Evolutionary conservation across 129 eudicot genomes (phyloP), one percentile per base, ranked within the genome.

Genomic region (Pulicaria dysenterica): DNA sequence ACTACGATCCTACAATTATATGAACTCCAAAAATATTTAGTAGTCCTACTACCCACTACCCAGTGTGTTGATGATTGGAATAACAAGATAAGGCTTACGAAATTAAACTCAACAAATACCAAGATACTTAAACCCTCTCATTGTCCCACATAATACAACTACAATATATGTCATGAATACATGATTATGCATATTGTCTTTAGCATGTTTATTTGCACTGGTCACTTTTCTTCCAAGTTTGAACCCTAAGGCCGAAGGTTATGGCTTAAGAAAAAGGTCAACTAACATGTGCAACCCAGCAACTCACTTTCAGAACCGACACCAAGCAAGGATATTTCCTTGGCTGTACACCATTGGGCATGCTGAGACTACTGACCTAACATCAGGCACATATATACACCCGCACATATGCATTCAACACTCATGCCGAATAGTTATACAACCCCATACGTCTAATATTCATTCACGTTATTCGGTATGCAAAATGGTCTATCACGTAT

Each of bases 91-190:
- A 24, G 31, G 31, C 31, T 24, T 24, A 24, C 31, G 2, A 24
- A 24, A 24, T 24, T 24, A 24, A 24, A 24, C 31, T 24, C 31
- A 24, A 24, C 31, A 24, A 24, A 24, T 2, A 24, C 31, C 47
- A 61, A 61, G 47, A 61, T 61, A 40, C 7, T 3, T 61, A 13
- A 61, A 39, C 12, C 47, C 67, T 61, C 43, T 37, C 67, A 39
- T 61, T 48, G 31, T 47, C 10, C 58, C 44, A 34, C 43, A 11
- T 46, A 41, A 43, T 2, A 13, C 44, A 11, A 6, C 10, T 45
- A 64, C 16, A 40, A 46, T 4, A 19, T 12, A 46, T 31, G 44
- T 12, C 12, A 24, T 19, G 57, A 66, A 19, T 5, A 5, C 12
- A 24, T 19, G 57, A 66, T 46, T 11, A 64, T 58, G 43, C 64